Conservation (phyloP, 345 rosid genomes). For the Brassica juncea region DNA sequence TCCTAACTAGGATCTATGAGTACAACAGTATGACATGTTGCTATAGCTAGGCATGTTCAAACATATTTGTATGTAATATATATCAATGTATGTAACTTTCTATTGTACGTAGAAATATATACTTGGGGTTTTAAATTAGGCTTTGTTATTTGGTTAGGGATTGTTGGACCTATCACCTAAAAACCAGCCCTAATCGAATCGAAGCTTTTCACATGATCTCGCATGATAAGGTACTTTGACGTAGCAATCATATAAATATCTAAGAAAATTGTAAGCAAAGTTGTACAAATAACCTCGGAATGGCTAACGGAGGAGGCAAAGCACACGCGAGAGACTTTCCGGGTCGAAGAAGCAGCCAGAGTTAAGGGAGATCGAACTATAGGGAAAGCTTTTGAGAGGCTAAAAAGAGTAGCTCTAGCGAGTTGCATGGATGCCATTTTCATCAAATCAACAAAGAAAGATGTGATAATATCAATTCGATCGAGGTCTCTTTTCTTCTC, state of each 20-base stretch:
- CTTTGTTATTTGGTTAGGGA: not conserved
- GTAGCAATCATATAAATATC: not conserved
- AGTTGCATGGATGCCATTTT: constrained; percentile 36
- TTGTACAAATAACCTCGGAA: constrained; percentile 20
- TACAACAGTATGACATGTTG: not conserved
- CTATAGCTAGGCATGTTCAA: not conserved
- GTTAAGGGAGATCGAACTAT: constrained; percentile 17
- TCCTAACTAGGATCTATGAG: not conserved
- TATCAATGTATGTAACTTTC: too few relatives aligned
- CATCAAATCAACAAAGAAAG: constrained; percentile 16
- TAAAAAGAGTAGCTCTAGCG: constrained; percentile 25
- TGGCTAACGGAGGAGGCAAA: constrained; percentile 37
- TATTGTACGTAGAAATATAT: not conserved
- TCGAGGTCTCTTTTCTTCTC: constrained; percentile 11
- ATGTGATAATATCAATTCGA: not conserved
- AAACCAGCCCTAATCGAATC: not conserved
- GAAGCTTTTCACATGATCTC: not conserved
- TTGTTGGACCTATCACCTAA: not conserved
- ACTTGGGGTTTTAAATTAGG: not conserved
- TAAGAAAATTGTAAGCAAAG: not conserved
- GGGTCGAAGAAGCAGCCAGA: constrained; percentile 12
- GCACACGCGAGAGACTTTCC: constrained; percentile 31
- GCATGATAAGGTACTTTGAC: not conserved
- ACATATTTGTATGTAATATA: not conserved
- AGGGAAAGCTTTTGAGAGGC: constrained; percentile 33